phyloP scores from a whole-genome alignment of 768 basidiomycete genomes.

The Cystobasidium onofrii region DNA sequence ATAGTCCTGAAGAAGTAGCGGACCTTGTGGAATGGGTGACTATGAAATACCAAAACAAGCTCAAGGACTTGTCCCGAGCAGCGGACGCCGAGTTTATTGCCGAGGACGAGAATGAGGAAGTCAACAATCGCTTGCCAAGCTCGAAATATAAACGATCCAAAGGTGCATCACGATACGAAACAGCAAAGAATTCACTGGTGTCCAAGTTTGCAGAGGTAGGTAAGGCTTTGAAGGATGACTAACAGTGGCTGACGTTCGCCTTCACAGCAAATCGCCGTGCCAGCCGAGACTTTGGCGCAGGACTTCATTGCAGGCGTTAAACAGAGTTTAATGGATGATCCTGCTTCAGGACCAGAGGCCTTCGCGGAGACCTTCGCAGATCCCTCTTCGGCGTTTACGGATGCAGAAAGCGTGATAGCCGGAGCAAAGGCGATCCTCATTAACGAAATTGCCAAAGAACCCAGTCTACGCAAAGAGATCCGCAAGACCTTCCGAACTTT shows the following conservation, averaged over 20 bases:
- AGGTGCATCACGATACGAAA: constrained; percentile 72
- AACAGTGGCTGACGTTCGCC: background rate
- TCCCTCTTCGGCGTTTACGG: constrained; percentile 2
- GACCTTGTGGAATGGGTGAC: constrained; percentile 86
- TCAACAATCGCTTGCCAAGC: constrained; percentile 45
- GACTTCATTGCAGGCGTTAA: constrained; percentile 54
- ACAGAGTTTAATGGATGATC: constrained; percentile 68
- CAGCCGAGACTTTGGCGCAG: constrained; percentile 70
- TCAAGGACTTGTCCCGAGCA: constrained; percentile 50
- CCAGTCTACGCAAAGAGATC: constrained; percentile 68
- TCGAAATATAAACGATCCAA: constrained; percentile 69
- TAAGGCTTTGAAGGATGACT: background rate
- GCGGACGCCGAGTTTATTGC: constrained; percentile 50
- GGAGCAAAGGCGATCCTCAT: constrained; percentile 61
- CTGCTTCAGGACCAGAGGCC: constrained; percentile 65
- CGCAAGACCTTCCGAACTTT: constrained; percentile 66
- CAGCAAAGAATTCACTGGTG: constrained; percentile 69
- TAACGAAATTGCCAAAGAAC: constrained; percentile 88
- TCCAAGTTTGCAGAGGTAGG: constrained; percentile 70
- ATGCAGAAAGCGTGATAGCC: constrained; percentile 12
- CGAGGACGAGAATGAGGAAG: constrained; percentile 51
- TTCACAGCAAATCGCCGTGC: constrained; percentile 70
- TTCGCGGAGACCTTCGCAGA: constrained; percentile 74
- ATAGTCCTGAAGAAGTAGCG: constrained; percentile 77
- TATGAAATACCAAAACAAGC: constrained; percentile 71